Conservation (phyloP, 345 rosid species). For the Melastoma malabathricum region DNA sequence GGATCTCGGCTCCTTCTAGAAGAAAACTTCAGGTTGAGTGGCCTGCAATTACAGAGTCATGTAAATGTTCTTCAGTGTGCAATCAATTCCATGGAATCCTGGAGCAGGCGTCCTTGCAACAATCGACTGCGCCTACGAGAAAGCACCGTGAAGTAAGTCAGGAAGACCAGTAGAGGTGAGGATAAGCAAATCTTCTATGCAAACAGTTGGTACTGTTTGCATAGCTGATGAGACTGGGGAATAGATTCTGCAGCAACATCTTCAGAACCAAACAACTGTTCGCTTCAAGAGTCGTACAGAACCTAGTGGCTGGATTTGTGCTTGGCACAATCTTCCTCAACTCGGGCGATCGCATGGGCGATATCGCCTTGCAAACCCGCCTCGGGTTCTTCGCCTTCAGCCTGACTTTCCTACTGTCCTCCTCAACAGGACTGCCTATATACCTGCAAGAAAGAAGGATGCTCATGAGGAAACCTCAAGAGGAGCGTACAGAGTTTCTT, state of each 20-base stretch:
- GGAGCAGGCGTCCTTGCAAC: constrained; percentile 13
- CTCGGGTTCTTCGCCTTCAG: constrained; percentile 79
- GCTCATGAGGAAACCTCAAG: constrained; percentile 68
- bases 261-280: constrained; percentile 77
- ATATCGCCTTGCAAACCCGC: constrained; percentile 36
- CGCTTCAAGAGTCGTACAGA: constrained; percentile 57
- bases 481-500: constrained; percentile 61
- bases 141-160: constrained; percentile 4
- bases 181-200: constrained; percentile 25
- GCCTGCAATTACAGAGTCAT: constrained; percentile 46
- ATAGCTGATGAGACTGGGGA: constrained; percentile 55
- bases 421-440: constrained; percentile 79
- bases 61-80: constrained; percentile 80
- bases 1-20: constrained; percentile 42
- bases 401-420: constrained; percentile 74
- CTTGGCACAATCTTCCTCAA: constrained; percentile 68
- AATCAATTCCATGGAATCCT: constrained; percentile 46
- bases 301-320: constrained; percentile 51
- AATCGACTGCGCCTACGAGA: constrained; percentile 14
- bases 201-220: constrained; percentile 32
- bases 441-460: constrained; percentile 78
- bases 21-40: constrained; percentile 39
- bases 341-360: constrained; percentile 37
- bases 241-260: constrained; percentile 68
- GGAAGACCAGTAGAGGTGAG: constrained; percentile 12